A percentile compares a stretch with the other conserved stretches of the same genome.
Evolutionary conservation across 2,329 filamentous ascomycete species (phyloP).

Genomic region (Hymenoscyphus fraxineus): DNA sequence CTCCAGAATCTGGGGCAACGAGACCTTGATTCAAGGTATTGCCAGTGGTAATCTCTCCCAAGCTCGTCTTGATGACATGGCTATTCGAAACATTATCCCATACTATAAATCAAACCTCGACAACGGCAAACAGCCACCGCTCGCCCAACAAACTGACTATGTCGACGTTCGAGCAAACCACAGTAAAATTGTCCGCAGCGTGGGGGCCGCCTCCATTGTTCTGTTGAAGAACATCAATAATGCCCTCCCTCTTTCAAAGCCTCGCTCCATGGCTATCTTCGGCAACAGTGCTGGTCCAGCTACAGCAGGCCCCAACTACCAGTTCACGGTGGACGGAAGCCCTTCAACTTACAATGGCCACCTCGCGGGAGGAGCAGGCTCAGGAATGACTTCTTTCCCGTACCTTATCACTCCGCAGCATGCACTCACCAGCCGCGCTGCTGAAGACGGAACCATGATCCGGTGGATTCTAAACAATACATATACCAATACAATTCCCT

Average conservation of each 20-base stretch:
- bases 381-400: constrained; percentile 58
- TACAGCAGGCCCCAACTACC: constrained; percentile 20
- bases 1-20: constrained; percentile 22
- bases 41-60: constrained; percentile 61
- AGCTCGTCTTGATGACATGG: constrained; percentile 63
- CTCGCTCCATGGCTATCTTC: constrained; percentile 69
- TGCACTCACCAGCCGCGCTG: constrained; percentile 59
- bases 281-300: constrained; percentile 70
- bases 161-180: constrained; percentile 53
- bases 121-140: constrained; percentile 48
- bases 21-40: constrained; percentile 71
- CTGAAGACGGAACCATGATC: constrained; percentile 54
- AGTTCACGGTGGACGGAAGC: constrained; percentile 11
- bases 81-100: constrained; percentile 59
- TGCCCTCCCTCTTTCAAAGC: constrained; percentile 70
- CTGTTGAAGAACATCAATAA: constrained; percentile 76
- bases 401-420: constrained; percentile 73
- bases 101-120: constrained; percentile 60
- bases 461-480: constrained; percentile 45
- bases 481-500: not conserved
- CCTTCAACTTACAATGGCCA: constrained; percentile 13
- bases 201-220: constrained; percentile 59
- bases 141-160: constrained; percentile 80
- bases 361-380: constrained; percentile 32
- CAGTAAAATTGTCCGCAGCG: constrained; percentile 55